Percentiles rank a stretch among this genome's conserved stretches.
Conservation (phyloP, 2,329 filamentous ascomycete species). For the Xylaria sp. region DNA sequence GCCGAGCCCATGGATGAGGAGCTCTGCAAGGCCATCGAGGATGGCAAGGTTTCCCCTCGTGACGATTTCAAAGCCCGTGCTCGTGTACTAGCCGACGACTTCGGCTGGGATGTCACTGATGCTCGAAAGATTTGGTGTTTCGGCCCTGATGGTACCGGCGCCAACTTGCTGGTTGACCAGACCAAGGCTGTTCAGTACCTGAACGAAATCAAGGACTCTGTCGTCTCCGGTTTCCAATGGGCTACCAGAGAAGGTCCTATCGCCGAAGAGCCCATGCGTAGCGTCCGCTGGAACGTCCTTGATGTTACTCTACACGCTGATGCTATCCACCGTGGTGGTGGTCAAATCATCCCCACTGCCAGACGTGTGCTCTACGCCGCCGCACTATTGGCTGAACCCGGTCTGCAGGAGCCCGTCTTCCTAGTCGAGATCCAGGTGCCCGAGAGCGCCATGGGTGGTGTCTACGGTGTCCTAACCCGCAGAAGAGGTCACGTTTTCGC, state of each 20-base stretch:
- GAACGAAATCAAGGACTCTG: slow-evolving; percentile 99
- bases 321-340: slow-evolving; percentile 99
- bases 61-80: slow-evolving; percentile 99
- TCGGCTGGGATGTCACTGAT: slow-evolving; percentile 99
- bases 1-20: slow-evolving; percentile 94
- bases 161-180: slow-evolving; percentile 99
- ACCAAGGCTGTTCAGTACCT: slow-evolving; percentile 99
- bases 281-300: slow-evolving; percentile 97
- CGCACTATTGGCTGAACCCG: slow-evolving; percentile 88
- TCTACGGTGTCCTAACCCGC: slow-evolving; percentile 98
- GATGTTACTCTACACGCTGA: slow-evolving; percentile 99
- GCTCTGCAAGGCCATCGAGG: slow-evolving; percentile 88
- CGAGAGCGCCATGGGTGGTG: slow-evolving; percentile 98
- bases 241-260: slow-evolving; percentile 96
- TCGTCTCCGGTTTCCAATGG: slow-evolving; percentile 99
- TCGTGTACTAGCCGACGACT: slow-evolving; percentile 94
- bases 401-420: slow-evolving; percentile 97
- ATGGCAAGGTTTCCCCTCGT: slow-evolving; percentile 90
- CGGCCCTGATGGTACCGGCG: slow-evolving; percentile 95
- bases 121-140: slow-evolving; percentile 99
- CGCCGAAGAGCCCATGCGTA: slow-evolving; percentile 98
- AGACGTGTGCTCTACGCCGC: slow-evolving; percentile 98
- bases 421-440: slow-evolving; percentile 99
- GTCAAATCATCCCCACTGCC: slow-evolving; percentile 97
- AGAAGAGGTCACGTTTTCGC: slow-evolving; percentile 98